Conservation (phyloP, 805 yeast genomes). For the Candida nemodendra region DNA sequence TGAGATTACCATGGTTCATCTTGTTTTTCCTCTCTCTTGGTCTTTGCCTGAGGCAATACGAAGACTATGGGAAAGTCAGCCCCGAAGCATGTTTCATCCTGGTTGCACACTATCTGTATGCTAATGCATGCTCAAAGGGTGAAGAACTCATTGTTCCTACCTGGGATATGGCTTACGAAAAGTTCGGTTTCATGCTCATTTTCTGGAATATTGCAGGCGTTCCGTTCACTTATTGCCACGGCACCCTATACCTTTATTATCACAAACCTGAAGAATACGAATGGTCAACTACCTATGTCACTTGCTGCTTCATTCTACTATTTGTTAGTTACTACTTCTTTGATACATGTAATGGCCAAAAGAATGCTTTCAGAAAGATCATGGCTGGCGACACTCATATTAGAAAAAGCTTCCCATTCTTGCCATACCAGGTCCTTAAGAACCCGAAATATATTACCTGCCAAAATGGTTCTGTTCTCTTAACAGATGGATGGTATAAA, state of each 20-base stretch:
- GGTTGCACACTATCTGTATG: constrained; percentile 90
- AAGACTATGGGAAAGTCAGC: constrained; percentile 72
- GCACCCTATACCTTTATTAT: constrained; percentile 78
- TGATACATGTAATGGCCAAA: constrained; percentile 93
- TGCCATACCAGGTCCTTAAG: constrained; percentile 78
- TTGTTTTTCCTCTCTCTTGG: constrained; percentile 75
- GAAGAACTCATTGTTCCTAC: constrained; percentile 97
- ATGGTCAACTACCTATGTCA: constrained; percentile 64
- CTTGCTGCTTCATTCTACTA: constrained; percentile 53
- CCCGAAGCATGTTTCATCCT: constrained; percentile 73
- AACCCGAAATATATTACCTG: constrained; percentile 86
- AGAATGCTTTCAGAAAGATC: constrained; percentile 83
- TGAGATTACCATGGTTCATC: constrained; percentile 95
- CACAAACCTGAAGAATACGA: constrained; percentile 83
- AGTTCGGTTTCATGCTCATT: constrained; percentile 97
- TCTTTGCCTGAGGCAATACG: constrained; percentile 75
- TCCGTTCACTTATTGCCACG: constrained; percentile 95
- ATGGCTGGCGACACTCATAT: constrained; percentile 74
- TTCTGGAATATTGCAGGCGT: constrained; percentile 99
- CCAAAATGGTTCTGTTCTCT: constrained; percentile 76
- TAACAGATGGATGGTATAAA: constrained; percentile 92
- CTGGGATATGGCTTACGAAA: constrained; percentile 99
- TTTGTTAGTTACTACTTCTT: constrained; percentile 83
- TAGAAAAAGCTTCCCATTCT: constrained; percentile 90
- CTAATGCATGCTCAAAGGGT: constrained; percentile 96